These are phyloP conservation scores for Abelmoschus esculentus DNA, from an alignment of 345 rosid species.

Conservation along the genomic window DNA sequence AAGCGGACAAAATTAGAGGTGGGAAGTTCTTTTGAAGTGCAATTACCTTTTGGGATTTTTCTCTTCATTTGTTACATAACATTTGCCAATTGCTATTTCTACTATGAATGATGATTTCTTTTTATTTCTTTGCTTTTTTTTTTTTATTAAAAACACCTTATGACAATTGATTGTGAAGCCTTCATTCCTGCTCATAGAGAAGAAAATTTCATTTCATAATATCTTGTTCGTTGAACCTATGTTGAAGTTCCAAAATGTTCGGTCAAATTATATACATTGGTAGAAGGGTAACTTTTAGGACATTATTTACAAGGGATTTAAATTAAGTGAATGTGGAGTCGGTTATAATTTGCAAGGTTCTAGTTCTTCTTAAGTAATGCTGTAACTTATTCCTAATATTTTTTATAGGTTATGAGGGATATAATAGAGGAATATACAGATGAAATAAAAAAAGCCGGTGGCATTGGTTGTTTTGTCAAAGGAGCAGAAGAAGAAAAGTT, in stretches of 20 bases:
- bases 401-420: constrained; percentile 63
- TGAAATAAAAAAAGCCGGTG: constrained; percentile 78
- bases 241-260: neutral
- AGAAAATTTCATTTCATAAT: neutral
- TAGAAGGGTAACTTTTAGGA: neutral
- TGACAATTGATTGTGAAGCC: neutral
- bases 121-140: neutral
- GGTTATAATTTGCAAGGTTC: neutral
- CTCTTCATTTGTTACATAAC: neutral
- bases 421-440: constrained; percentile 78
- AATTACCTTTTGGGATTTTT: neutral
- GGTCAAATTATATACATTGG: neutral
- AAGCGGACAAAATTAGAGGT: constrained; percentile 75
- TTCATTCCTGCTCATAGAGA: neutral
- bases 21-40: constrained; percentile 8
- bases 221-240: neutral
- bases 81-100: neutral
- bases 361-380: constrained; percentile 1
- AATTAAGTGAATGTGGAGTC: neutral
- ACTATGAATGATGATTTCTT: neutral
- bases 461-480: constrained; percentile 78
- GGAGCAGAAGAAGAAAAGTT: constrained; percentile 31
- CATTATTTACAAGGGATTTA: neutral
- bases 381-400: constrained; percentile 10
- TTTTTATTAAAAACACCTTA: neutral